Evolutionary conservation across 2,329 filamentous ascomycete genomes (phyloP).

Genomic region (Colletotrichum sp.): DNA sequence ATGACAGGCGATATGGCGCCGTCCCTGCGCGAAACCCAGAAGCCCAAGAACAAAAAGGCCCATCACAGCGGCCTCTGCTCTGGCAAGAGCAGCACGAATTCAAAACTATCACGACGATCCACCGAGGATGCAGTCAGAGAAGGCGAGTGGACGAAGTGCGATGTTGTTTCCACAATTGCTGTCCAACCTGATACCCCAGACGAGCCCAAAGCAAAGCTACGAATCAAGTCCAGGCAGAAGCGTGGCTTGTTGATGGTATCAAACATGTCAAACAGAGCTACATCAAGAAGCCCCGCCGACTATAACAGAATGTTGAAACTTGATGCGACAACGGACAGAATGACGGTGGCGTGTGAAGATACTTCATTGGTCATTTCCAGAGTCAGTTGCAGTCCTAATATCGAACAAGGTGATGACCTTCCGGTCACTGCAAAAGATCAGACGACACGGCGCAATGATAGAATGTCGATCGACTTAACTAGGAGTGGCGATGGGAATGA

Average conservation of each 20-base stretch:
- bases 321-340: background rate
- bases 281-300: background rate
- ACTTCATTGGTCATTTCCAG: background rate
- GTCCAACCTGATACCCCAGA: background rate
- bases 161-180: background rate
- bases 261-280: slow-evolving; percentile 43
- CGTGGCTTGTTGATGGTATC: slow-evolving; percentile 53
- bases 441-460: background rate
- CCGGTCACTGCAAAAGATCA: background rate
- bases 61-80: background rate
- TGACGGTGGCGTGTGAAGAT: background rate
- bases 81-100: background rate
- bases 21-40: background rate
- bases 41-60: background rate
- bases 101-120: too few species aligned
- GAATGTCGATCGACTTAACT: background rate
- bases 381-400: background rate
- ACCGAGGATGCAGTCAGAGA: background rate
- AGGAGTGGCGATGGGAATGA: background rate
- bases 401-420: background rate
- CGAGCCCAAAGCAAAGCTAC: slow-evolving; percentile 46
- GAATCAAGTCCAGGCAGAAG: slow-evolving; percentile 51
- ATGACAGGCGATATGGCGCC: background rate
- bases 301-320: background rate
- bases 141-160: background rate